Evolutionary conservation across 1,284 basidiomycete species (phyloP), one percentile per base, ranked within the genome.

Genomic region (Pseudozyma sp.): DNA sequence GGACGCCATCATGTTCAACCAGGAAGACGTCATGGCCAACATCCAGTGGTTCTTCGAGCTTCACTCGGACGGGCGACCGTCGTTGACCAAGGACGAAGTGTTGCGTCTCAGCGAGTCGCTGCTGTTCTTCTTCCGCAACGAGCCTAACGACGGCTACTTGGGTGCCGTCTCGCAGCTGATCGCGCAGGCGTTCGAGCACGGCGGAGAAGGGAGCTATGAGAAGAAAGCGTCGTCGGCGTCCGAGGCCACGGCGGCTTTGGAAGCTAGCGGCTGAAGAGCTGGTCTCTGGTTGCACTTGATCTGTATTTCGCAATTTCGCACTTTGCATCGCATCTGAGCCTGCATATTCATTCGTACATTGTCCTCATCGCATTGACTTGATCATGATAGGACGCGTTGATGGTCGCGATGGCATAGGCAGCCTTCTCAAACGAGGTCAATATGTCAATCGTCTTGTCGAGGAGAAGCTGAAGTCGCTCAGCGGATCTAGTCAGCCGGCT

Each of bases 31-130:
- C 68, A 97, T 98, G 94, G 93, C 94, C 68, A 96, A 93, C 79
- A 97, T 98, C 78, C 93, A 97, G 84, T 98, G 96, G 94, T 96
- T 99, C 86, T 98, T 99, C 86, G 92, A 92, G 75, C 85, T 99
- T 53, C 82, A 84, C 42, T 95, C 95, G 85, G 92, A 98, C 84
- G 94, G 93, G 74, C 94, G 98, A 81, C 94, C 94, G 0, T 94
- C 88, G 82, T 86, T 99, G 68, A 96, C 94, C 3, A 97, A 96
- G 85, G 95, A 98, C 80, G 96, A 99, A 84, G 93, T 98, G 33
- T 86, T 99, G 75, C 87, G 88, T 53, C 86, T 99, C 42, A 97
- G 95, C 4, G 95, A 98, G 85, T 93, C 94, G 16, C 88, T 99
- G 54, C 87, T 99, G 16, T 84, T 81, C 60, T 85, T 99, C 79